Percentiles rank a stretch among this genome's conserved stretches.
phyloP scores from a whole-genome alignment of 2,329 filamentous ascomycete species.

The Cladosporium sp. region DNA sequence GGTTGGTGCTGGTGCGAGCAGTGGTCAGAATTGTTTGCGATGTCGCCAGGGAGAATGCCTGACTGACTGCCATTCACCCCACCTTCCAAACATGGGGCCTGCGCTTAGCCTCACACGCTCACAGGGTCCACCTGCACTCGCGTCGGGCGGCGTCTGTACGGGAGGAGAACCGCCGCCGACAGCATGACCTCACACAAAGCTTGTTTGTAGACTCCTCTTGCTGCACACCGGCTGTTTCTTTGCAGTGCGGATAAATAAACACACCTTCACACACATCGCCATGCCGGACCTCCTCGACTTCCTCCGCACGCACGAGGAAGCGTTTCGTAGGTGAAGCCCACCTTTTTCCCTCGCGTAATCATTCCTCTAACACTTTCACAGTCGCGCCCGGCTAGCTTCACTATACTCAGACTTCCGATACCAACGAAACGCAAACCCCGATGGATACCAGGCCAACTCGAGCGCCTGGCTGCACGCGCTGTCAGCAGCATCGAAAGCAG shows the following conservation, averaged over 20 bases:
- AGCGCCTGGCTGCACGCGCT: conserved; percentile 74
- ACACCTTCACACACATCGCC: background rate
- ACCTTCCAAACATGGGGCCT: too few relatives aligned
- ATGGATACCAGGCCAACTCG: conserved; percentile 78
- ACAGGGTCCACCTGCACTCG: too few relatives aligned
- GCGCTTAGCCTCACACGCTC: too few relatives aligned
- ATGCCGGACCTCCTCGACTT: conserved; percentile 58
- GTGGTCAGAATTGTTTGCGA: too few relatives aligned
- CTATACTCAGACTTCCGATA: conserved; percentile 82
- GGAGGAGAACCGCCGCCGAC: background rate
- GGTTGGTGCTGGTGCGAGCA: too few relatives aligned
- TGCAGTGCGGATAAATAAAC: background rate
- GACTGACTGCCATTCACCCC: too few relatives aligned
- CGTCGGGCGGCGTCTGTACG: too few relatives aligned
- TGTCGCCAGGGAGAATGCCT: too few relatives aligned
- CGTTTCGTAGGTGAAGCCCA: conserved; percentile 41
- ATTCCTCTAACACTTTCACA: conserved; percentile 16
- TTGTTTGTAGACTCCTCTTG: background rate
- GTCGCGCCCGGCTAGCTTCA: conserved; percentile 71
- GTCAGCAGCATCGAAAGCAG: conserved; percentile 62
- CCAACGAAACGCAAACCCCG: conserved; percentile 73
- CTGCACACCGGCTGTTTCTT: background rate
- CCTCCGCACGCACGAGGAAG: conserved; percentile 47
- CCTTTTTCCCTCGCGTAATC: conserved; percentile 6
- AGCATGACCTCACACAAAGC: conserved; percentile 7